Conservation (phyloP, 768 basidiomycete genomes). For the Psilocybe cubensis region DNA sequence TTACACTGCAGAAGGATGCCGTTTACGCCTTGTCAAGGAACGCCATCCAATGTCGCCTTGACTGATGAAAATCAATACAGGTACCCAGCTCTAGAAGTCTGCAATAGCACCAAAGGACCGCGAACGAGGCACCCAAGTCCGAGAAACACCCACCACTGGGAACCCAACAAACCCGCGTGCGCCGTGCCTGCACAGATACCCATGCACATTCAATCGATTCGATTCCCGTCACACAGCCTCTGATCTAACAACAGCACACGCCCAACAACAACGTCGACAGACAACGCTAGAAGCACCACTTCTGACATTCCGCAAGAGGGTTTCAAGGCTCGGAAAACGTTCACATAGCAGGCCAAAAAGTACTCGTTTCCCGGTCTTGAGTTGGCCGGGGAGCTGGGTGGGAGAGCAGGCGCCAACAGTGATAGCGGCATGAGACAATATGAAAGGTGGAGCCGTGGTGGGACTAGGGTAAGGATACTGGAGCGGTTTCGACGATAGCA, state of each 20-base stretch:
- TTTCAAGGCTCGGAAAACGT: conserved; percentile 17
- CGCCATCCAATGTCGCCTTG: conserved; percentile 22
- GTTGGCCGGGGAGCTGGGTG: neutral
- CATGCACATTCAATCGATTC: conserved; percentile 27
- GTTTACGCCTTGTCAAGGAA: no score
- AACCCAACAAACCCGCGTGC: conserved; percentile 23
- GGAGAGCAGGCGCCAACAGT: conserved; percentile 2
- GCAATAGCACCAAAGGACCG: neutral
- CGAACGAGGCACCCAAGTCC: neutral
- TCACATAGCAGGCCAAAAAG: conserved; percentile 18
- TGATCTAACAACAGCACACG: conserved; percentile 27
- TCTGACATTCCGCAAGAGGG: conserved; percentile 19
- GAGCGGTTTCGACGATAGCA: no score
- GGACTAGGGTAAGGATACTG: no score
- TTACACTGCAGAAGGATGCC: no score
- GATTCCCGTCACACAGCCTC: conserved; percentile 25
- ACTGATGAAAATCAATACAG: conserved; percentile 30
- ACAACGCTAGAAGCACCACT: conserved; percentile 20
- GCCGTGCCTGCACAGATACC: no score
- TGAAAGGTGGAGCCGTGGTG: no score
- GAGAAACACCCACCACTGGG: conserved; percentile 21
- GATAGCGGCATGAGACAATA: neutral
- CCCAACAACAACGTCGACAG: conserved; percentile 14
- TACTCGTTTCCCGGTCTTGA: conserved; percentile 5
- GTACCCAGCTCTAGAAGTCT: conserved; percentile 23